phyloP scores from a whole-genome alignment of 2,329 filamentous ascomycete species.

The Diaporthe humulicola region DNA sequence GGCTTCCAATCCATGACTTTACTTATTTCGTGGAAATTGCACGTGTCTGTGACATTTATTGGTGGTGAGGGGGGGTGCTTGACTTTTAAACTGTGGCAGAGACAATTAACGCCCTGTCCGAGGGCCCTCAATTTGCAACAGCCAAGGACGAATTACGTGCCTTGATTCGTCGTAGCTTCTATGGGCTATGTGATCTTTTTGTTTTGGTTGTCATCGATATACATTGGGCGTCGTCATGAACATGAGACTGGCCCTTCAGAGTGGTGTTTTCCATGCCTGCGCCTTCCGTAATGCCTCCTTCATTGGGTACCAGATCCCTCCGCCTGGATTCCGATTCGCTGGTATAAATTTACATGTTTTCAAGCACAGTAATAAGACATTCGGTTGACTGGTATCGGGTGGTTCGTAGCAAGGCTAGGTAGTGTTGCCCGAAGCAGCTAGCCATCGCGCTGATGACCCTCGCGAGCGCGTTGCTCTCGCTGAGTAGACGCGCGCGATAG shows the following conservation, averaged over 20 bases:
- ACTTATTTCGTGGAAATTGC: background rate
- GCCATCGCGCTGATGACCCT: background rate
- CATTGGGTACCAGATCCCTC: constrained; percentile 7
- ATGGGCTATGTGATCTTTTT: background rate
- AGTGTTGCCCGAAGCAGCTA: background rate
- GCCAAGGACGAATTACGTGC: background rate
- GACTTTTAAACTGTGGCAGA: background rate
- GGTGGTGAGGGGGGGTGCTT: background rate
- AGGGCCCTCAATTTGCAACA: background rate
- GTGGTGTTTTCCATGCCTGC: constrained; percentile 41
- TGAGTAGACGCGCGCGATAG: background rate
- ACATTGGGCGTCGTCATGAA: constrained; percentile 35
- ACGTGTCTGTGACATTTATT: background rate
- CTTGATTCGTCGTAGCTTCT: background rate
- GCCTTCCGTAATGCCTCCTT: constrained; percentile 30
- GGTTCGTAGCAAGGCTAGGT: background rate
- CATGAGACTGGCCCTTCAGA: constrained; percentile 33
- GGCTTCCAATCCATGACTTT: background rate
- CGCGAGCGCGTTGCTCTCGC: background rate
- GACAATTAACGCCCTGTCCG: background rate
- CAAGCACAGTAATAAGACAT: constrained; percentile 23
- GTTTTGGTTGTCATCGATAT: constrained; percentile 33
- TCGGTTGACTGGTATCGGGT: background rate
- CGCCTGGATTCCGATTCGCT: constrained; percentile 8
- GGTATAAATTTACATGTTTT: constrained; percentile 33